A percentile compares a stretch with the other conserved stretches of the same genome.
These are phyloP conservation scores for Drechslerella coelobrocha DNA, from an alignment of 2,329 filamentous ascomycete genomes.

Conservation along the genomic window DNA sequence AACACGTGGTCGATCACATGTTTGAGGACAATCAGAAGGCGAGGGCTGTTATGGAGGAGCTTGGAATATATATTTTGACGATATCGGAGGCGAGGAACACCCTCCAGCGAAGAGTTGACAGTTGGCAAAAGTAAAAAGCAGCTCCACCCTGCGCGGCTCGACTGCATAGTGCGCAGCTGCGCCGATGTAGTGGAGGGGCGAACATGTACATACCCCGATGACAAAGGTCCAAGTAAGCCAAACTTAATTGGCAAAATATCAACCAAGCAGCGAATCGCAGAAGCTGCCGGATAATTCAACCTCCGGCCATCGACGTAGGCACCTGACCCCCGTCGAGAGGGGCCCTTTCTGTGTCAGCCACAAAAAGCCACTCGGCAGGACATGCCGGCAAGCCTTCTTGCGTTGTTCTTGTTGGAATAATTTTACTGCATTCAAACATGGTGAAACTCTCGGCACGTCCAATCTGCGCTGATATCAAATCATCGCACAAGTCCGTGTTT, in stretches of 20 bases:
- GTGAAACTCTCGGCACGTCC: constrained; percentile 10
- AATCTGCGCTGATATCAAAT: constrained; percentile 44
- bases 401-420: constrained; percentile 49
- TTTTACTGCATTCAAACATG: constrained; percentile 22
- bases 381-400: constrained; percentile 21
- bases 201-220: no score
- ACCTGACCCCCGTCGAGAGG: not conserved
- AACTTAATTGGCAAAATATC: no score
- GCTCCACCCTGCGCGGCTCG: constrained; percentile 20
- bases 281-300: not conserved
- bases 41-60: constrained; percentile 49
- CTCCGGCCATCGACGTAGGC: not conserved
- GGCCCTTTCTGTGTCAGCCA: constrained; percentile 41
- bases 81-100: constrained; percentile 41
- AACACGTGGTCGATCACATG: constrained; percentile 52
- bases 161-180: no score
- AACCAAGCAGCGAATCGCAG: not conserved
- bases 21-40: constrained; percentile 55
- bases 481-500: constrained; percentile 30
- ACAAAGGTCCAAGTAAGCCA: not conserved
- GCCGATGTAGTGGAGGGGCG: no score
- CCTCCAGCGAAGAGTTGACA: constrained; percentile 47
- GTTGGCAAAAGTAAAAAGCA: constrained; percentile 41
- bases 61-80: constrained; percentile 50
- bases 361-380: constrained; percentile 43